Evolutionary conservation across 1,284 basidiomycete species (phyloP).

Genomic region (Puccinia triticina): DNA sequence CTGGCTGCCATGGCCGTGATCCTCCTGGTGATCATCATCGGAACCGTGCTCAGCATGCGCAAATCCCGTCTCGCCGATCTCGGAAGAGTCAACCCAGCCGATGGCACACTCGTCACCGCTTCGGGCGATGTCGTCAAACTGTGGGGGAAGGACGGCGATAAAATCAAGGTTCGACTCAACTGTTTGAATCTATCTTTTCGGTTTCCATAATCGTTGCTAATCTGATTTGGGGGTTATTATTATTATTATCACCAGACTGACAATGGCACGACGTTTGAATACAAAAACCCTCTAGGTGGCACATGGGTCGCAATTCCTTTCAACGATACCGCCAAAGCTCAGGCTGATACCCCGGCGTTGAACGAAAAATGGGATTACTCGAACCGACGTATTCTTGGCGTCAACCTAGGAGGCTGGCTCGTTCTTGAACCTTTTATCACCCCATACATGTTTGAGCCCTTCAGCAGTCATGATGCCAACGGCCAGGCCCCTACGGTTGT

Average conservation of each 20-base stretch:
- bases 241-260: constrained; percentile 14
- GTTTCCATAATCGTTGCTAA: neutral
- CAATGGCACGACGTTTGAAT: constrained; percentile 40
- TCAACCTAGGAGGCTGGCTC: constrained; percentile 79
- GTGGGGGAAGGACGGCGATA: constrained; percentile 48
- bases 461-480: constrained; percentile 56
- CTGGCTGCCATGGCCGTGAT: neutral
- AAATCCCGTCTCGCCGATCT: constrained; percentile 12
- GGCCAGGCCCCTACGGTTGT: constrained; percentile 61
- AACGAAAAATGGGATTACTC: constrained; percentile 80
- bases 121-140: constrained; percentile 21
- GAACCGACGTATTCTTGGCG: constrained; percentile 58
- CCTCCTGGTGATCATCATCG: constrained; percentile 30
- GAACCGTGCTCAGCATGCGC: constrained; percentile 23
- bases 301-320: constrained; percentile 67
- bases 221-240: neutral
- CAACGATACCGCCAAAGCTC: constrained; percentile 69
- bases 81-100: neutral
- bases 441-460: constrained; percentile 44
- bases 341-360: constrained; percentile 62
- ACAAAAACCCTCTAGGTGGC: constrained; percentile 56
- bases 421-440: constrained; percentile 56
- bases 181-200: neutral
- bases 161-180: constrained; percentile 24
- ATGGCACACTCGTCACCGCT: neutral